phyloP scores from a whole-genome alignment of 2,329 filamentous ascomycete genomes.

The Hymenoscyphus scutula region DNA sequence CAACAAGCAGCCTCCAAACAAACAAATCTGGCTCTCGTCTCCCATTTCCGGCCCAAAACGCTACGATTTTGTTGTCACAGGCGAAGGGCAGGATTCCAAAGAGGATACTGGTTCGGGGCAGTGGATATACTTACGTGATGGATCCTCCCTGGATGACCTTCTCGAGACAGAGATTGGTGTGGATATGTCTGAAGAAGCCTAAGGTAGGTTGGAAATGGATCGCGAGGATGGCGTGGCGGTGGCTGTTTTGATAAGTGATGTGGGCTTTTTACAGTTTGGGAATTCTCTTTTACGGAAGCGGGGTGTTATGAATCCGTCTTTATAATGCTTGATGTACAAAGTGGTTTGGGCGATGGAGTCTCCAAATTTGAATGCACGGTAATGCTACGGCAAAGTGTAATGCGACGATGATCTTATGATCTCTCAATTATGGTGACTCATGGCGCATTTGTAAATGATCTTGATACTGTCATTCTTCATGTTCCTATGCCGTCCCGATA shows the following conservation, averaged over 20 bases:
- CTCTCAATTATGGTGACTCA: neutral
- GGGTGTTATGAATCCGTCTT: neutral
- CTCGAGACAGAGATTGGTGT: conserved; percentile 75
- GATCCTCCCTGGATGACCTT: conserved; percentile 69
- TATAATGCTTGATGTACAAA: neutral
- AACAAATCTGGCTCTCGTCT: conserved; percentile 94
- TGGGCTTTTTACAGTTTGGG: neutral
- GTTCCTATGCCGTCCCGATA: neutral
- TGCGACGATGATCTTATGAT: neutral
- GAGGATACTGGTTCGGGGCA: conserved; percentile 70
- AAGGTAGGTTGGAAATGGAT: conserved; percentile 15
- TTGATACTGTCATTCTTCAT: neutral
- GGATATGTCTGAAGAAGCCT: conserved; percentile 37
- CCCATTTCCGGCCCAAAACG: conserved; percentile 89
- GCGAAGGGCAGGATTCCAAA: conserved; percentile 74
- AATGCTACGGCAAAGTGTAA: neutral
- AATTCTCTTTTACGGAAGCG: too few relatives aligned
- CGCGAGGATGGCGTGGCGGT: neutral
- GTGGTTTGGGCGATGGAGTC: neutral
- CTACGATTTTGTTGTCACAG: conserved; percentile 80
- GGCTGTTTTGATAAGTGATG: conserved; percentile 6
- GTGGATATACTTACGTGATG: conserved; percentile 88
- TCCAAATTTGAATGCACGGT: neutral
- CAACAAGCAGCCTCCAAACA: conserved; percentile 98
- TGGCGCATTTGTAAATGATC: neutral